These are phyloP conservation scores for Chlorella variabilis DNA, from an alignment of 163 green algal species.

Conservation along the genomic window DNA sequence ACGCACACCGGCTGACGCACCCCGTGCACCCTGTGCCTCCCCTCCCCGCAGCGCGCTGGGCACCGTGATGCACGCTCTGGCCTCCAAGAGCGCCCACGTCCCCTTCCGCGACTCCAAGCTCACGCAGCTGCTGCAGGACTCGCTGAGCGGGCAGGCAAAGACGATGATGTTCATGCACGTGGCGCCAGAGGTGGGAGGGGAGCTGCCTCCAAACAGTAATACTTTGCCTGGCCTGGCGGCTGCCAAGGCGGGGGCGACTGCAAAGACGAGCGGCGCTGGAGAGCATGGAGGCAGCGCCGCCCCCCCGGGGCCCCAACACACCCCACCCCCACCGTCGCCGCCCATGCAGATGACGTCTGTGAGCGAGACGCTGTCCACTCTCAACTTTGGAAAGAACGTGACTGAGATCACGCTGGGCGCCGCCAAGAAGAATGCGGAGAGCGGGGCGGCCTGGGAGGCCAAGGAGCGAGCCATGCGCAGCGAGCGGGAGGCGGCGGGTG, in stretches of 20 bases:
- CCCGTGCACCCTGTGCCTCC: not conserved
- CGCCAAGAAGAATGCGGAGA: slow-evolving; percentile 63
- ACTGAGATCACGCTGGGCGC: slow-evolving; percentile 88
- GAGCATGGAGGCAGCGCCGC: too few relatives aligned
- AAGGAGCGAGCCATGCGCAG: slow-evolving; percentile 18
- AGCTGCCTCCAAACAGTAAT: too few relatives aligned
- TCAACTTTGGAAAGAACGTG: slow-evolving; percentile 86
- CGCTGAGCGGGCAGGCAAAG: slow-evolving; percentile 84
- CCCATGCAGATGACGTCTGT: slow-evolving; percentile 55
- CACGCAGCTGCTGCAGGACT: slow-evolving; percentile 90
- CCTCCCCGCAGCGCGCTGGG: slow-evolving; percentile 57
- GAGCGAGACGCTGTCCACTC: slow-evolving; percentile 84
- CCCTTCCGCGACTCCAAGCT: slow-evolving; percentile 89
- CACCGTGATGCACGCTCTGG: slow-evolving; percentile 89
- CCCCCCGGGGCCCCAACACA: too few relatives aligned
- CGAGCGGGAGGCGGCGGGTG: slow-evolving; percentile 32
- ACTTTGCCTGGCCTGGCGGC: too few relatives aligned
- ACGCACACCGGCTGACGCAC: too few relatives aligned
- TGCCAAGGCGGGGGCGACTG: too few relatives aligned
- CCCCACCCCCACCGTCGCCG: not conserved
- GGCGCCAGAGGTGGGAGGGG: slow-evolving; percentile 74
- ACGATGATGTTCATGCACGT: slow-evolving; percentile 97
- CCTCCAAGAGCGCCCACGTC: slow-evolving; percentile 74
- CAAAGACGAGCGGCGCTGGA: too few relatives aligned
- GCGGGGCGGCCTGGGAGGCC: slow-evolving; percentile 19